phyloP scores from a whole-genome alignment of 768 basidiomycete genomes.

The Pluteus cervinus region DNA sequence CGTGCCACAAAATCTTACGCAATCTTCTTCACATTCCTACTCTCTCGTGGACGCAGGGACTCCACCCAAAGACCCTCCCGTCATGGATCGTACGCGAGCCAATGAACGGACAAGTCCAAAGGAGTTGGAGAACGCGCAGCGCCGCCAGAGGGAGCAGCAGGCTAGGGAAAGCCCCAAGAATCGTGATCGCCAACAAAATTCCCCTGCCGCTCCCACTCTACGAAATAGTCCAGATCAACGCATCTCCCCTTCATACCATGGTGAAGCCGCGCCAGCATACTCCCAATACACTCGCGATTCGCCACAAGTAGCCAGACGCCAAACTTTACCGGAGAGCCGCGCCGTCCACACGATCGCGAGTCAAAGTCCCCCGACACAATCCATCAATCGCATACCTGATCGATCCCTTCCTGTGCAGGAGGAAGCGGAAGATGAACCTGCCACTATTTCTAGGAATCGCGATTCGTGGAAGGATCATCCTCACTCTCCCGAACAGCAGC shows the following conservation, averaged over 20 bases:
- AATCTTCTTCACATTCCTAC: constrained; percentile 21
- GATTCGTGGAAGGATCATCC: constrained; percentile 28
- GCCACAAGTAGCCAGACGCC: constrained; percentile 24
- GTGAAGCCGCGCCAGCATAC: constrained; percentile 37
- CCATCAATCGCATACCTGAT: constrained; percentile 57
- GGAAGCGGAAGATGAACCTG: constrained; percentile 62
- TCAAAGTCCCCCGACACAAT: constrained; percentile 52
- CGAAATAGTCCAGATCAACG: constrained; percentile 51
- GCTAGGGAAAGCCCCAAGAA: constrained; percentile 41
- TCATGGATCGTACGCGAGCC: constrained; percentile 50
- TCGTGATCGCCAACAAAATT: constrained; percentile 38
- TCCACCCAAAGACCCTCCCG: constrained; percentile 44
- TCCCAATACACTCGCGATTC: constrained; percentile 46
- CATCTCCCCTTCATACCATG: constrained; percentile 42
- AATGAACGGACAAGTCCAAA: constrained; percentile 52
- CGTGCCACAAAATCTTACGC: constrained; percentile 21
- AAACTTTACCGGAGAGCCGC: constrained; percentile 15
- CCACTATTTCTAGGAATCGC: constrained; percentile 25
- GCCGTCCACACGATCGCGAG: constrained; percentile 32
- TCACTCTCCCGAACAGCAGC: constrained; percentile 25
- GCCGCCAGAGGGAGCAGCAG: constrained; percentile 33
- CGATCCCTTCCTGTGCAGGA: constrained; percentile 74
- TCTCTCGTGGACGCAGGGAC: constrained; percentile 31
- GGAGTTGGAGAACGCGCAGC: constrained; percentile 37
- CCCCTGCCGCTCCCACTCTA: constrained; percentile 29